phyloP scores from a whole-genome alignment of 495 filamentous ascomycete species.

The Pseudevernia furfuracea region DNA sequence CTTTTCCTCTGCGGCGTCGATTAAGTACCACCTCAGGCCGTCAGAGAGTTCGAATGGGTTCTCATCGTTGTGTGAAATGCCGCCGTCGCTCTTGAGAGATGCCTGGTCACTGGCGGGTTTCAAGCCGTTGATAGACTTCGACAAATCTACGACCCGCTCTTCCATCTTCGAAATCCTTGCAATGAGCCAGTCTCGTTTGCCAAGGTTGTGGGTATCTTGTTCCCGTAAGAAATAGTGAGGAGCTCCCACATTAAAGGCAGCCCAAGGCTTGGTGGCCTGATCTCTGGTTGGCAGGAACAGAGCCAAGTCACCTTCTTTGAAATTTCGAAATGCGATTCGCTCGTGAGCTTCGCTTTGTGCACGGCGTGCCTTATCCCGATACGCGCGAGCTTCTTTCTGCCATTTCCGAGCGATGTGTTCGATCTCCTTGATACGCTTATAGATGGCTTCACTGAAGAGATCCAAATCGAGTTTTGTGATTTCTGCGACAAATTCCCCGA shows the following conservation, averaged over 20 bases:
- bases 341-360: conserved; percentile 82
- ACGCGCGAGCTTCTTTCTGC: conserved; percentile 76
- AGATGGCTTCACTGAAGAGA: conserved; percentile 68
- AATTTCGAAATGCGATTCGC: conserved; percentile 92
- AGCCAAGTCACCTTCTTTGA: conserved; percentile 94
- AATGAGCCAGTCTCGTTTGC: conserved; percentile 82
- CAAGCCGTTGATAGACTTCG: conserved; percentile 54
- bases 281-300: conserved; percentile 93
- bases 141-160: conserved; percentile 87
- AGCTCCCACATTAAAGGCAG: conserved; percentile 93
- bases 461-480: conserved; percentile 74
- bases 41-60: conserved; percentile 97
- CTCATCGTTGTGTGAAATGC: conserved; percentile 70
- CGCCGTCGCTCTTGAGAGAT: conserved; percentile 48
- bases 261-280: conserved; percentile 89
- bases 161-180: conserved; percentile 89
- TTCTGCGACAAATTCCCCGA: conserved; percentile 58
- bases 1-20: conserved; percentile 91
- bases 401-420: conserved; percentile 85
- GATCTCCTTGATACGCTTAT: conserved; percentile 80
- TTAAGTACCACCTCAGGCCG: conserved; percentile 88
- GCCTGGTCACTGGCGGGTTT: conserved; percentile 46
- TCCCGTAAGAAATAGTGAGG: conserved; percentile 96
- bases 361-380: conserved; percentile 81
- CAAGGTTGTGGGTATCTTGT: conserved; percentile 78